Conservation (phyloP, 73 alveolate species). For the Tetrahymena borealis region DNA sequence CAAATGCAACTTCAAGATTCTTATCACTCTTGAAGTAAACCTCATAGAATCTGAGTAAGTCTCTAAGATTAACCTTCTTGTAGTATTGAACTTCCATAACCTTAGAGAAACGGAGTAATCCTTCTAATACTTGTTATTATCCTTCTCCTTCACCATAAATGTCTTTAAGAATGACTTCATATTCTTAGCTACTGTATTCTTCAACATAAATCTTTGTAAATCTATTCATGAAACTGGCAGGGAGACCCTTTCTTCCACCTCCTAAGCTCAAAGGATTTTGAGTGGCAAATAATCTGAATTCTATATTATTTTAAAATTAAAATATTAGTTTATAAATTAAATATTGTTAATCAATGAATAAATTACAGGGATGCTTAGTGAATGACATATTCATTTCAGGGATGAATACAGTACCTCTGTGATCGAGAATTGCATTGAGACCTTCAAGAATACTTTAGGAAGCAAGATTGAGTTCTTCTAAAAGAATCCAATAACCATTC, state of each 20-base stretch:
- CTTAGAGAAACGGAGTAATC: background rate
- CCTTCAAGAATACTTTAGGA: slow-evolving; percentile 95
- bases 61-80: background rate
- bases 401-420: slow-evolving; percentile 84
- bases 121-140: background rate
- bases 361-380: slow-evolving; percentile 61
- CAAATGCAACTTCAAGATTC: background rate
- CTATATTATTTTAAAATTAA: slow-evolving; percentile 1
- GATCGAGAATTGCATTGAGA: slow-evolving; percentile 96
- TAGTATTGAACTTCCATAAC: background rate
- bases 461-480: slow-evolving; percentile 93
- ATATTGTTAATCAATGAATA: background rate
- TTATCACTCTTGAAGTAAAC: background rate
- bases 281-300: slow-evolving; percentile 31
- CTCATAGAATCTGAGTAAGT: background rate
- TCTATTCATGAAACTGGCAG: slow-evolving; percentile 95
- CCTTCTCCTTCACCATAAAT: background rate
- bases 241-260: slow-evolving; percentile 95
- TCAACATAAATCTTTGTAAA: slow-evolving; percentile 73
- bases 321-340: background rate
- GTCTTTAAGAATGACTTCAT: background rate
- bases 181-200: background rate
- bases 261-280: slow-evolving; percentile 35
- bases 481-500: slow-evolving; percentile 87
- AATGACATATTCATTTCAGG: slow-evolving; percentile 94